A percentile compares a stretch with the other conserved stretches of the same genome.
Conservation (phyloP, 2,329 filamentous ascomycete genomes). For the Trichoderma koningiopsis region DNA sequence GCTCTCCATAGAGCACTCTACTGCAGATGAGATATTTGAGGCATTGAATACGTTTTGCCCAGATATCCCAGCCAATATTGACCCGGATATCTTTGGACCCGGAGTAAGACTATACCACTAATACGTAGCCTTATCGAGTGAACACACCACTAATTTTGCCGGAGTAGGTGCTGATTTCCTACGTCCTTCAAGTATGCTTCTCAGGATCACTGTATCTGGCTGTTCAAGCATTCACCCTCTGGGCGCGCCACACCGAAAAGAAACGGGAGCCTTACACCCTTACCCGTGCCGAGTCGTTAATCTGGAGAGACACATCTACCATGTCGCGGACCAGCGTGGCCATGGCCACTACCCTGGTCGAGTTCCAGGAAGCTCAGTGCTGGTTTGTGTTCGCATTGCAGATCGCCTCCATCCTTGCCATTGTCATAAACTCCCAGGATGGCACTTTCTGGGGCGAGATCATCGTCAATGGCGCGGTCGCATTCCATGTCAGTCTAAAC, state of each 20-base stretch:
- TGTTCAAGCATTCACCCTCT: conserved; percentile 42
- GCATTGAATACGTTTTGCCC: conserved; percentile 43
- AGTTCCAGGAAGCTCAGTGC: conserved; percentile 45
- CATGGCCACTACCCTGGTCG: conserved; percentile 45
- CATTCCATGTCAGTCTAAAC: conserved; percentile 43
- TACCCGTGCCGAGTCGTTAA: conserved; percentile 41
- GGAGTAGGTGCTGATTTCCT: conserved; percentile 43
- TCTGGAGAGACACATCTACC: conserved; percentile 42
- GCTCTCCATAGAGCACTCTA: conserved; percentile 34
- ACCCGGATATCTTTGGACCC: conserved; percentile 45
- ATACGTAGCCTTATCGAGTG: background rate
- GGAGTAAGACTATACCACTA: conserved; percentile 35
- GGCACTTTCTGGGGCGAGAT: conserved; percentile 46
- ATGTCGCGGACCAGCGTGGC: conserved; percentile 44
- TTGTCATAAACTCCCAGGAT: conserved; percentile 45
- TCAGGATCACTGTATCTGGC: conserved; percentile 39
- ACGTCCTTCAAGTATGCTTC: conserved; percentile 43
- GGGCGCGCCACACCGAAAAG: conserved; percentile 39
- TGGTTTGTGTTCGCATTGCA: conserved; percentile 46
- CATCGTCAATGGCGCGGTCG: conserved; percentile 42
- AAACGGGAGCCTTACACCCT: conserved; percentile 32
- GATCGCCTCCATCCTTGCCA: conserved; percentile 45
- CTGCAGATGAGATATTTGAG: conserved; percentile 37
- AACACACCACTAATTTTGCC: conserved; percentile 3
- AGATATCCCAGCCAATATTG: conserved; percentile 41